Evolutionary conservation across 2,329 filamentous ascomycete genomes (phyloP), one percentile per base, ranked within the genome.

Genomic region (Aspergillus fijiensis): DNA sequence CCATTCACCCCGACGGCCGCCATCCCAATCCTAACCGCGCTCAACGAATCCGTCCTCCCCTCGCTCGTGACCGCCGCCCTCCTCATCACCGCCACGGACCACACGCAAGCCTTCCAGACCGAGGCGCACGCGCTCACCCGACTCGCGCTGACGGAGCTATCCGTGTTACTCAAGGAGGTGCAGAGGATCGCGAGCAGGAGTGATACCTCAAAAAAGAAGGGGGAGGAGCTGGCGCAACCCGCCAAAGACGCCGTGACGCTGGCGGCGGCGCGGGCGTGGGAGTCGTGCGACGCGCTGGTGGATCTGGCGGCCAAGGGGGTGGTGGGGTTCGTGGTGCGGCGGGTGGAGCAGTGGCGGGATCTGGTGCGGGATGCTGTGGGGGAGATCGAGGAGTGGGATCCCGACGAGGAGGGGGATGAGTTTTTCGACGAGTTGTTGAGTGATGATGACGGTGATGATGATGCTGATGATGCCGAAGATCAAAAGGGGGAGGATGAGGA

Each of bases 351-450:
- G 72, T 91, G 89, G 76, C 81, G 87, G 47, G 90, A 90, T 58
- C 85, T 89, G 2, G 79, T 97, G 25, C 85, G 90, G 67, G 94
- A 97, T 77, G 89, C 92, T 0, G 85, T 96, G 66, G 86, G 90
- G 63, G 94, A 97, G 77, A 75, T 97, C 65, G 91, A 92, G 72
- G 91, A 94, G 67, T 97, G 93, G 92, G 87, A 88, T 21, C 89
- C 92, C 1, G 89, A 92, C 68, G 84, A 85, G 10, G 82, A 84
- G 0, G 84, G 86, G 3, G 86, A 86, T 0, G 87, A 86, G 1
- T 76, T 78, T 58, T 76, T 78, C 51, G 75, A 77, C 55, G 72
- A 76, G n/a, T 56, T 74, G 45, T 61, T 75, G 39, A 71, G 67
- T 5, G 33, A 35, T 21, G 72, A 73, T 35, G 70, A 74, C 19